Conservation (phyloP, 129 eudicot genomes). For the Saposhnikovia divaricata region DNA sequence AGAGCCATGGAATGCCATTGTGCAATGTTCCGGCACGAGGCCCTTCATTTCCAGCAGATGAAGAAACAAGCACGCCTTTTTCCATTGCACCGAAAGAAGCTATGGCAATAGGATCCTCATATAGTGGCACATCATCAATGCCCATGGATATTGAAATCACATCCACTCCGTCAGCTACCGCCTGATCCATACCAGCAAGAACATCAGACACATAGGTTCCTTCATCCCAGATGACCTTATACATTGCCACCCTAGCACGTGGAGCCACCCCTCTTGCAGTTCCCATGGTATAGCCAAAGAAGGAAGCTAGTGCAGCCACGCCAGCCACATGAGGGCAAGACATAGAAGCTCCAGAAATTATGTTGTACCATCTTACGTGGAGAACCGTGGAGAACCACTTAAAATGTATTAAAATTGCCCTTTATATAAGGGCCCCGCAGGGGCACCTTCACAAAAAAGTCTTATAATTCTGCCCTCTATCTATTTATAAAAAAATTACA, state of each 20-base stretch:
- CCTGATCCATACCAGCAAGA: conserved; percentile 50
- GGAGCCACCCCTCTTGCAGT: too few relatives aligned
- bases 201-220: conserved; percentile 33
- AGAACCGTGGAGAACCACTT: too few relatives aligned
- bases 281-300: too few relatives aligned
- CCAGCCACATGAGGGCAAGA: conserved; percentile 47
- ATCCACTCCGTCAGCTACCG: conserved; percentile 48
- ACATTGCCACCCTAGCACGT: too few relatives aligned
- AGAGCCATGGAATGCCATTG: conserved; percentile 23
- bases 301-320: conserved; percentile 22
- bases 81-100: conserved; percentile 29
- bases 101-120: conserved; percentile 39
- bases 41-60: conserved; percentile 23
- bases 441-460: too few relatives aligned
- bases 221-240: conserved; percentile 1
- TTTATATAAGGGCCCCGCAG: too few relatives aligned
- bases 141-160: conserved; percentile 48
- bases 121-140: conserved; percentile 11
- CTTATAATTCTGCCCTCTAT: too few relatives aligned
- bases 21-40: conserved; percentile 5
- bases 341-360: conserved; percentile 42
- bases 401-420: too few relatives aligned
- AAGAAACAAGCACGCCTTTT: conserved; percentile 24
- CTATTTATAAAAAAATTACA: too few relatives aligned
- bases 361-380: too few relatives aligned